These are phyloP conservation scores for Penicillium pulvis DNA, from an alignment of 495 filamentous ascomycete species.

Conservation along the genomic window DNA sequence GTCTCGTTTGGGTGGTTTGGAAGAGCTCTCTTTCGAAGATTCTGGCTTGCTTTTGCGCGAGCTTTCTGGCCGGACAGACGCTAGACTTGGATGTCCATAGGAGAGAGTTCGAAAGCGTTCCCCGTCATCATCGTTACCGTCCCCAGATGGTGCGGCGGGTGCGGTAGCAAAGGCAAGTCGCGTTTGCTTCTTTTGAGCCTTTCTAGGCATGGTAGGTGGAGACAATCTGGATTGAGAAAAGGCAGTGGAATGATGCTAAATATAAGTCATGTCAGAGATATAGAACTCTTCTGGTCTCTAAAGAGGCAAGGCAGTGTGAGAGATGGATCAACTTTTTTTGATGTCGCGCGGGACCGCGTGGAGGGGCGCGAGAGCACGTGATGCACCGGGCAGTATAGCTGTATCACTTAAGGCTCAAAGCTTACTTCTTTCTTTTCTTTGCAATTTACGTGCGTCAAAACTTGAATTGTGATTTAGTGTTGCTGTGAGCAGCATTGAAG, in stretches of 20 bases:
- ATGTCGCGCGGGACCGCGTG: conserved; percentile 15
- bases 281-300: not conserved
- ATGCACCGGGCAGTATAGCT: not conserved
- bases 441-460: no score
- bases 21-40: conserved; percentile 6
- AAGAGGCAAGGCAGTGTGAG: not conserved
- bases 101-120: conserved; percentile 40
- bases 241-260: not conserved
- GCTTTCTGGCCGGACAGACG: conserved; percentile 22
- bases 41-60: conserved; percentile 6
- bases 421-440: no score
- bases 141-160: conserved; percentile 28
- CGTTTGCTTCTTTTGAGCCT: conserved; percentile 47
- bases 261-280: not conserved
- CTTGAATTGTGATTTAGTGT: not conserved
- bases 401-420: no score
- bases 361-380: conserved; percentile 20
- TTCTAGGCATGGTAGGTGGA: conserved; percentile 39
- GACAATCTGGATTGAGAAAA: not conserved
- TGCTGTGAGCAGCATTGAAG: no score
- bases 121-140: conserved; percentile 17
- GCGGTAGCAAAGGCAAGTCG: conserved; percentile 43
- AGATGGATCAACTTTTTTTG: not conserved
- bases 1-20: not conserved
- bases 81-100: conserved; percentile 40